phyloP scores from a whole-genome alignment of 2,329 filamentous ascomycete genomes.

The Grosmannia huntii region DNA sequence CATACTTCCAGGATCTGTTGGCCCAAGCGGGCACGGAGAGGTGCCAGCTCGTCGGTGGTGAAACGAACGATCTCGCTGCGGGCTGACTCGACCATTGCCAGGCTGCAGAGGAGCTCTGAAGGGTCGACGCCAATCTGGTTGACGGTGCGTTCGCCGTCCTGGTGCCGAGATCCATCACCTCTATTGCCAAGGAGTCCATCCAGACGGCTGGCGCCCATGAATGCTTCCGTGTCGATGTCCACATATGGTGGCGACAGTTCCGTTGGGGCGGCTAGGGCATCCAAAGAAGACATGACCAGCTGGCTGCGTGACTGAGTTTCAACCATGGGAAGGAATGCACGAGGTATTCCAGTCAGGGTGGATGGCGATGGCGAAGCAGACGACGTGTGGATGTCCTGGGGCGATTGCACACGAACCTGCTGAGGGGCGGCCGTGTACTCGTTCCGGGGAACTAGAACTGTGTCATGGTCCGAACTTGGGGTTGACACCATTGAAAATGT shows the following conservation, averaged over 20 bases:
- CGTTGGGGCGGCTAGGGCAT: not conserved
- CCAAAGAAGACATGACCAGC: not conserved
- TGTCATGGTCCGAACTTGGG: not conserved
- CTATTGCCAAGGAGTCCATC: not conserved
- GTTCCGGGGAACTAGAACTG: not conserved
- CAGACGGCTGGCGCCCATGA: not conserved
- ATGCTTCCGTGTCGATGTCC: not conserved
- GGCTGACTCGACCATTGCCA: not conserved
- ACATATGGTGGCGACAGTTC: not conserved
- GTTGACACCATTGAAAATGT: not conserved
- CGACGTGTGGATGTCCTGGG: not conserved
- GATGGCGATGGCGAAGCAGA: not conserved
- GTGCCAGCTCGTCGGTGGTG: not conserved
- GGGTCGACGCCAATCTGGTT: not conserved
- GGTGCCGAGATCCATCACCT: not conserved
- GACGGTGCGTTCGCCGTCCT: not conserved
- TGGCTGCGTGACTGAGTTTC: not conserved
- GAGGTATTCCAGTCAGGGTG: not conserved
- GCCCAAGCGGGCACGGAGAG: not conserved
- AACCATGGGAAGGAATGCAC: not conserved
- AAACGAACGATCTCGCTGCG: not conserved
- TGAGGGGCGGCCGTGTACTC: not conserved
- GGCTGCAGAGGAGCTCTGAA: not conserved
- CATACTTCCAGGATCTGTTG: not conserved
- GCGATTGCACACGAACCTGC: not conserved